Percentiles rank a stretch among this genome's conserved stretches.
These are phyloP conservation scores for Xylaria longipes DNA, from an alignment of 495 filamentous ascomycete species.

Conservation along the genomic window DNA sequence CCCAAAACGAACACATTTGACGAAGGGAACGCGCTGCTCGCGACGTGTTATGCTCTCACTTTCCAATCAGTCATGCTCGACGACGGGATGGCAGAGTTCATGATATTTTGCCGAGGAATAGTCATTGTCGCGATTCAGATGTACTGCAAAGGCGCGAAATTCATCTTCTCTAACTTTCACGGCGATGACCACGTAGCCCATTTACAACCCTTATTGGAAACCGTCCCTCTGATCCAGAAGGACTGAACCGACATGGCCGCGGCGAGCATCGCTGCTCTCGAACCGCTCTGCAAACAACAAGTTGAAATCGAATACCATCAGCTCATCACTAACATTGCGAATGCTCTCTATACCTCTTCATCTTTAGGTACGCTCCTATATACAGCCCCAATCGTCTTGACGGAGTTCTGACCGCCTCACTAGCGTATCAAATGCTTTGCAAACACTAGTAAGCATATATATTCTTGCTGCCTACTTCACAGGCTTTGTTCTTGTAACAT, in stretches of 20 bases:
- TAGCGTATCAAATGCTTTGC: slow-evolving; percentile 48
- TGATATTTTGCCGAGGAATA: slow-evolving; percentile 67
- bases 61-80: slow-evolving; percentile 66
- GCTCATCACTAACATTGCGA: slow-evolving; percentile 41
- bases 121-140: slow-evolving; percentile 61
- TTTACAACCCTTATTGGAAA: slow-evolving; percentile 44
- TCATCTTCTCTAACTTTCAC: slow-evolving; percentile 54
- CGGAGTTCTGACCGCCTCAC: not conserved
- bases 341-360: slow-evolving; percentile 39
- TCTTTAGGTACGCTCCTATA: slow-evolving; percentile 36
- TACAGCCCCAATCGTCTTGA: not conserved
- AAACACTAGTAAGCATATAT: slow-evolving; percentile 39
- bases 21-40: slow-evolving; percentile 58
- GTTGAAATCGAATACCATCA: slow-evolving; percentile 45
- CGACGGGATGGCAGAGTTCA: slow-evolving; percentile 67
- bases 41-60: slow-evolving; percentile 64
- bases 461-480: not conserved
- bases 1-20: slow-evolving; percentile 43
- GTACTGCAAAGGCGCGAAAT: slow-evolving; percentile 46
- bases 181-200: slow-evolving; percentile 39
- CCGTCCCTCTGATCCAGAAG: slow-evolving; percentile 41
- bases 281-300: slow-evolving; percentile 39
- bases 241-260: slow-evolving; percentile 48
- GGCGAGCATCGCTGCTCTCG: slow-evolving; percentile 41
- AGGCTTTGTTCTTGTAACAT: not conserved